A percentile compares a stretch with the other conserved stretches of the same genome.
These are phyloP conservation scores for Yamadazyma epiphylla DNA, from an alignment of 1,139 yeast species.

Conservation along the genomic window DNA sequence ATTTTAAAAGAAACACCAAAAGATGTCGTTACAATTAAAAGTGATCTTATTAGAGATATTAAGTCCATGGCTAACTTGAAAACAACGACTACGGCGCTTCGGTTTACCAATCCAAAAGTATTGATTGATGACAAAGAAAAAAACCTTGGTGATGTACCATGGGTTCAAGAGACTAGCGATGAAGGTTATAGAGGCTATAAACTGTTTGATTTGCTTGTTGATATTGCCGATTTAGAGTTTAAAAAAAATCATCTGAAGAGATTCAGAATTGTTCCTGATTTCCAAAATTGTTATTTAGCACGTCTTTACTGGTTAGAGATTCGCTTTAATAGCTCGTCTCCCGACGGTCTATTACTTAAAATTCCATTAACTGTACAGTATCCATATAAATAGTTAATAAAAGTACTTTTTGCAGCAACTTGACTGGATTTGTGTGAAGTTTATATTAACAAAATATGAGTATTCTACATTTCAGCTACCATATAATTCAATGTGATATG, in stretches of 20 bases:
- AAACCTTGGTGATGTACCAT: slow-evolving; percentile 4
- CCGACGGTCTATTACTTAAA: slow-evolving; percentile 24
- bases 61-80: slow-evolving; percentile 33
- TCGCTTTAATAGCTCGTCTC: slow-evolving; percentile 25
- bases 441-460: too few relatives aligned
- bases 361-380: slow-evolving; percentile 21
- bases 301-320: slow-evolving; percentile 32
- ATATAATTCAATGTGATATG: too few relatives aligned
- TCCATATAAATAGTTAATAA: slow-evolving; percentile 12
- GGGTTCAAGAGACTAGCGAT: slow-evolving; percentile 3
- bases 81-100: slow-evolving; percentile 22
- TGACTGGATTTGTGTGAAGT: too few relatives aligned
- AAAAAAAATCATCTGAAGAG: slow-evolving; percentile 13
- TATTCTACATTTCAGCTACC: too few relatives aligned
- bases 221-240: slow-evolving; percentile 11
- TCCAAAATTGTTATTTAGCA: slow-evolving; percentile 33
- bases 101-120: slow-evolving; percentile 13
- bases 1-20: slow-evolving; percentile 24
- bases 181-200: slow-evolving; percentile 6
- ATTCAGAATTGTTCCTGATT: slow-evolving; percentile 37
- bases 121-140: slow-evolving; percentile 1
- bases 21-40: slow-evolving; percentile 19
- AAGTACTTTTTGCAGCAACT: slow-evolving; percentile 35
- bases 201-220: slow-evolving; percentile 9
- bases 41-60: slow-evolving; percentile 24